Conservation (phyloP, 2,329 filamentous ascomycete species). For the Fusarium sulawesiense region DNA sequence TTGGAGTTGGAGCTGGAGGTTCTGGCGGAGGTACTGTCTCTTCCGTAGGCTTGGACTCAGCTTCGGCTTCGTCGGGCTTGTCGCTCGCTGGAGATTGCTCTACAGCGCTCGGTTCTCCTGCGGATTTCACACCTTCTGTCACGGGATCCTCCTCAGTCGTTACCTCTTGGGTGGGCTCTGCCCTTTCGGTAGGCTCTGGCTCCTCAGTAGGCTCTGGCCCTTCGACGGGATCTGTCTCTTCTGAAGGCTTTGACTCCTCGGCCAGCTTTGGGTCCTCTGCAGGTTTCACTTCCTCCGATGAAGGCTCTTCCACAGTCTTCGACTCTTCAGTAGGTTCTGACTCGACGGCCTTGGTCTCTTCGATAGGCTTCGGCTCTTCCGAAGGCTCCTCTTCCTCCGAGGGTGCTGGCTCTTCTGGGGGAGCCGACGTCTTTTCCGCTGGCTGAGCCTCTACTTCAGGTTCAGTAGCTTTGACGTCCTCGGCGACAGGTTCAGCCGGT, state of each 20-base stretch:
- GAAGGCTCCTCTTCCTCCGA: not conserved
- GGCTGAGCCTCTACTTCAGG: slow-evolving; percentile 12
- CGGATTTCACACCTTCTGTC: slow-evolving; percentile 1
- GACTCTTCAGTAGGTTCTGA: not conserved
- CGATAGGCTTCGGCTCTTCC: not conserved
- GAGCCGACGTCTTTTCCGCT: not conserved
- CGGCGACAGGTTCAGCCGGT: not conserved
- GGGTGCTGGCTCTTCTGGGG: slow-evolving; percentile 2
- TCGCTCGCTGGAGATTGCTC: not conserved
- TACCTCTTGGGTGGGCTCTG: not conserved
- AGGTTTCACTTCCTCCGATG: not conserved
- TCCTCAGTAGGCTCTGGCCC: slow-evolving; percentile 6
- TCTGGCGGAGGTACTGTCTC: slow-evolving; percentile 1
- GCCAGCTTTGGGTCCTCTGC: not conserved
- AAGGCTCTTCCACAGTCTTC: not conserved
- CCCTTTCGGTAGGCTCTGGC: not conserved
- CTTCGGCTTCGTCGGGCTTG: slow-evolving; percentile 10
- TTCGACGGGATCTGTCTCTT: not conserved
- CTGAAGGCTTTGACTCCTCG: not conserved
- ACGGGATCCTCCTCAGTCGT: not conserved
- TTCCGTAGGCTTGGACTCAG: slow-evolving; percentile 4
- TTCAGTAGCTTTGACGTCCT: slow-evolving; percentile 16
- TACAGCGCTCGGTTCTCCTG: not conserved
- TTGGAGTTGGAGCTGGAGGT: not conserved
- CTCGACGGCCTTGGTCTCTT: not conserved